phyloP scores from a whole-genome alignment of 2,329 filamentous ascomycete species.

The Sarocladium kiliense region DNA sequence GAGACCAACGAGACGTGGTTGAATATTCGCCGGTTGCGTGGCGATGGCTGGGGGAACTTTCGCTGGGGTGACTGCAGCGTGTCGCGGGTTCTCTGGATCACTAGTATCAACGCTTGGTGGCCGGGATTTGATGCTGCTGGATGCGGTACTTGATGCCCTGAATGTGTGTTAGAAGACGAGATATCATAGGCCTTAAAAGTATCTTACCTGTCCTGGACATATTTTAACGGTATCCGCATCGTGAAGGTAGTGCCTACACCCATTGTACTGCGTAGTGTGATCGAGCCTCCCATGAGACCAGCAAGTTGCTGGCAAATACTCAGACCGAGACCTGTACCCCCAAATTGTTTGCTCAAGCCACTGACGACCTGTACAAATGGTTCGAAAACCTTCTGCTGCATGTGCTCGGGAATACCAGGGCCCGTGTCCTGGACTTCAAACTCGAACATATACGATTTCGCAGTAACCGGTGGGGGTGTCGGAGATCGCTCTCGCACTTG shows the following conservation, averaged over 20 bases:
- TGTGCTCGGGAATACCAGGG: constrained; percentile 72
- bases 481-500: constrained; percentile 49
- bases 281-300: constrained; percentile 73
- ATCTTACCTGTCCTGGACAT: constrained; percentile 56
- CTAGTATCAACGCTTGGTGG: constrained; percentile 39
- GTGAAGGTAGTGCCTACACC: constrained; percentile 76
- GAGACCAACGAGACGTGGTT: constrained; percentile 76
- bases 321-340: constrained; percentile 80
- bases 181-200: neutral
- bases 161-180: constrained; percentile 13
- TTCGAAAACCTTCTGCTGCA: constrained; percentile 83
- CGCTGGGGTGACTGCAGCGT: neutral
- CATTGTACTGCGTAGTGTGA: constrained; percentile 65
- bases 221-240: constrained; percentile 76
- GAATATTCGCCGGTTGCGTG: constrained; percentile 48
- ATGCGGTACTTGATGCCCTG: constrained; percentile 49
- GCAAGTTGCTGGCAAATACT: constrained; percentile 88
- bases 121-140: constrained; percentile 47
- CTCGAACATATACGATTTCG: constrained; percentile 69
- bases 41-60: neutral
- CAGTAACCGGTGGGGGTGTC: constrained; percentile 55
- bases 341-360: constrained; percentile 82
- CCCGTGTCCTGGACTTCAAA: constrained; percentile 88
- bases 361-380: constrained; percentile 93
- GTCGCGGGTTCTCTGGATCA: constrained; percentile 31